phyloP scores from a whole-genome alignment of 495 filamentous ascomycete species.

The Talaromyces nanjingensis region DNA sequence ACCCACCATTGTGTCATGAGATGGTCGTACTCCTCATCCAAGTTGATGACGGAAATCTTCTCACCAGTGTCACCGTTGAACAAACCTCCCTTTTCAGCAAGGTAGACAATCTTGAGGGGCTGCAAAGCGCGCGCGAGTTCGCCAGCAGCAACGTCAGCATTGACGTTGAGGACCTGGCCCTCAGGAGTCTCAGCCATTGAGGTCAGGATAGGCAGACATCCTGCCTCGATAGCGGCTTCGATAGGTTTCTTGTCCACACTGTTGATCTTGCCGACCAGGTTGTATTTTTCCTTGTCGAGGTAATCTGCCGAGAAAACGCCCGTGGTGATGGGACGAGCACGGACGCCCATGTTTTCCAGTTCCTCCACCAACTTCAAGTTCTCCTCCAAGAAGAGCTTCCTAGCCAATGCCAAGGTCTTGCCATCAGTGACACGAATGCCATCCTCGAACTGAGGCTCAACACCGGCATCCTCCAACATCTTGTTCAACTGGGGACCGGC shows the following conservation, averaged over 20 bases:
- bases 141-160: slow-evolving; percentile 93
- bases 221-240: slow-evolving; percentile 83
- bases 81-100: slow-evolving; percentile 94
- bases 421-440: slow-evolving; percentile 94
- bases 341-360: slow-evolving; percentile 83
- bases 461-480: slow-evolving; percentile 82
- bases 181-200: slow-evolving; percentile 94
- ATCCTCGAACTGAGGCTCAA: slow-evolving; percentile 94
- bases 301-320: slow-evolving; percentile 96
- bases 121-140: slow-evolving; percentile 85
- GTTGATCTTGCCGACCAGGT: slow-evolving; percentile 92
- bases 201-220: slow-evolving; percentile 89
- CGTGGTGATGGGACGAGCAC: slow-evolving; percentile 83
- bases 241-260: slow-evolving; percentile 88
- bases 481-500: slow-evolving; percentile 95
- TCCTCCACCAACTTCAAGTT: slow-evolving; percentile 93
- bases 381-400: slow-evolving; percentile 90
- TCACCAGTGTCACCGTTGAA: slow-evolving; percentile 90
- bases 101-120: slow-evolving; percentile 95
- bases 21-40: slow-evolving; percentile 94
- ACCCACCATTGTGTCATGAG: slow-evolving; percentile 97
- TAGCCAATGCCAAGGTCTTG: slow-evolving; percentile 84
- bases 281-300: slow-evolving; percentile 88
- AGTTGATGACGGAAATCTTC: slow-evolving; percentile 96
- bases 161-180: slow-evolving; percentile 95